Percentiles rank a stretch among this genome's conserved stretches.
Conservation (phyloP, 495 filamentous ascomycete species). For the Daldinia decipiens region DNA sequence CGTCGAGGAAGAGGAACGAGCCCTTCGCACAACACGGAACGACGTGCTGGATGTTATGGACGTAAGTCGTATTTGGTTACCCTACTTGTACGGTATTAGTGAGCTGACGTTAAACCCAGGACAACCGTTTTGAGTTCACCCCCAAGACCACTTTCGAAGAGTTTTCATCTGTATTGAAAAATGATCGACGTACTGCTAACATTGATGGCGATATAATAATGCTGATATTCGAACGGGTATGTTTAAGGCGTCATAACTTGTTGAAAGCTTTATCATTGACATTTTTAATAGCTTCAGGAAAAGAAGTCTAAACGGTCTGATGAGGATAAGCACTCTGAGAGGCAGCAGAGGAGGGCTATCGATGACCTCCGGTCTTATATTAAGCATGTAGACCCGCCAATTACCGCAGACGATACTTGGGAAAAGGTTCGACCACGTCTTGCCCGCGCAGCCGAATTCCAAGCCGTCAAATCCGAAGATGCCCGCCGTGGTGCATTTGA, state of each 20-base stretch:
- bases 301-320: slow-evolving; percentile 73
- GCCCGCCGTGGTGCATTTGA: slow-evolving; percentile 86
- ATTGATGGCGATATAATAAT: slow-evolving; percentile 78
- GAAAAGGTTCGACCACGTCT: slow-evolving; percentile 83
- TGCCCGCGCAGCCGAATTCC: slow-evolving; percentile 83
- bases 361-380: slow-evolving; percentile 88
- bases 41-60: slow-evolving; percentile 91
- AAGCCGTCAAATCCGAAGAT: slow-evolving; percentile 82
- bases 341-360: slow-evolving; percentile 83
- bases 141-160: slow-evolving; percentile 87
- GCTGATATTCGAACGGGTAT: slow-evolving; percentile 81
- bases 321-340: slow-evolving; percentile 87
- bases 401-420: slow-evolving; percentile 81
- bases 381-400: slow-evolving; percentile 90
- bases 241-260: slow-evolving; percentile 17
- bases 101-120: slow-evolving; percentile 58
- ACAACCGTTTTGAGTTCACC: slow-evolving; percentile 89
- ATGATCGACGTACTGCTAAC: slow-evolving; percentile 85
- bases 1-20: slow-evolving; percentile 90
- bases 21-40: slow-evolving; percentile 81
- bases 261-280: slow-evolving; percentile 35
- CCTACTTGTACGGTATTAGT: not conserved
- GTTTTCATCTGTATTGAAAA: slow-evolving; percentile 78
- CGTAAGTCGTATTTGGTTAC: slow-evolving; percentile 62
- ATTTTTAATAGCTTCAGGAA: slow-evolving; percentile 71